These are phyloP conservation scores for Xylariaceae sp. DNA, from an alignment of 2,329 filamentous ascomycete species.

Conservation along the genomic window DNA sequence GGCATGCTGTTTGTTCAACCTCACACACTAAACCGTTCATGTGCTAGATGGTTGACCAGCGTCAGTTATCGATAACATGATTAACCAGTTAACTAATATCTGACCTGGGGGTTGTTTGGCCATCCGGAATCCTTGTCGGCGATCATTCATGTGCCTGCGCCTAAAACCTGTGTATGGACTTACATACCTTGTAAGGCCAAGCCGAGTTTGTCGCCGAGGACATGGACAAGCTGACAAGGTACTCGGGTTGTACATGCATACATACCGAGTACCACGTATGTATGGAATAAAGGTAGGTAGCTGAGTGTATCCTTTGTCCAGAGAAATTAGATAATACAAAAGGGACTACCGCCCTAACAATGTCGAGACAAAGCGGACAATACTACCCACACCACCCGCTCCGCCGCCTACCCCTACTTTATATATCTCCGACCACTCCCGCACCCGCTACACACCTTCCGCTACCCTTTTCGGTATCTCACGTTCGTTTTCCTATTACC, in stretches of 20 bases:
- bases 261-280: neutral
- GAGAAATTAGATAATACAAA: too few species aligned
- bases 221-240: conserved; percentile 14
- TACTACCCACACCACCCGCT: conserved; percentile 9
- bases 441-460: conserved; percentile 5
- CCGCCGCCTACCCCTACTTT: too few species aligned
- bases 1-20: neutral
- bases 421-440: conserved; percentile 9
- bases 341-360: conserved; percentile 22
- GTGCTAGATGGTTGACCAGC: neutral
- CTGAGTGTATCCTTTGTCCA: conserved; percentile 5
- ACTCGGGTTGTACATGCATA: too few species aligned
- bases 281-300: neutral
- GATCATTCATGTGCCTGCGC: conserved; percentile 29
- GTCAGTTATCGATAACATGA: neutral
- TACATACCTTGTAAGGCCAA: conserved; percentile 2
- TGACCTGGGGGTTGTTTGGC: conserved; percentile 4
- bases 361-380: conserved; percentile 13
- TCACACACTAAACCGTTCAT: neutral
- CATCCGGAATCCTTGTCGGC: conserved; percentile 17
- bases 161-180: conserved; percentile 17
- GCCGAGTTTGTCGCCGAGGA: conserved; percentile 6
- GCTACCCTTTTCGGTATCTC: conserved; percentile 20
- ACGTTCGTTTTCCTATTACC: conserved; percentile 22
- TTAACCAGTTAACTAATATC: neutral